Conservation (phyloP, 2,329 filamentous ascomycete species). For the Cercospora brassicicola region DNA sequence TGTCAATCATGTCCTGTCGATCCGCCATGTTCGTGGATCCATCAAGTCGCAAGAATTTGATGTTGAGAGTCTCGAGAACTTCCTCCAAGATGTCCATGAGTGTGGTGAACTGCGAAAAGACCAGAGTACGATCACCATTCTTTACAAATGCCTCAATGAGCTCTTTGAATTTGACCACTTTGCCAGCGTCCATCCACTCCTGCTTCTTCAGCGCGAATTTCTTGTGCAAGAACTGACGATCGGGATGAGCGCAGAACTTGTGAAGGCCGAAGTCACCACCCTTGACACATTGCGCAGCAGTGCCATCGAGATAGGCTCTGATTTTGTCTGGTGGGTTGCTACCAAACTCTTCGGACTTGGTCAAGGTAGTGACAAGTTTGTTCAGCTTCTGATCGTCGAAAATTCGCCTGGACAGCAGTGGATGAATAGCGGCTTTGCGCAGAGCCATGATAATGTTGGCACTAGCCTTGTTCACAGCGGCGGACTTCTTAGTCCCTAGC, state of each 20-base stretch:
- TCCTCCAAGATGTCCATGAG: constrained; percentile 87
- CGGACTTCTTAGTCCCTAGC: constrained; percentile 56
- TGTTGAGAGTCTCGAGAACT: constrained; percentile 69
- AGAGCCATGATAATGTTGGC: constrained; percentile 72
- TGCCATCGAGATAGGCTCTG: constrained; percentile 67
- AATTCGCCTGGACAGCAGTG: constrained; percentile 77
- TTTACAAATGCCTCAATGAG: constrained; percentile 71
- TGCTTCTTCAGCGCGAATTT: constrained; percentile 60
- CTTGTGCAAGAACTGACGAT: constrained; percentile 52
- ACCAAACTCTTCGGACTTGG: constrained; percentile 37
- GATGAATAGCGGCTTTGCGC: constrained; percentile 88
- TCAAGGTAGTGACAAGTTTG: constrained; percentile 59
- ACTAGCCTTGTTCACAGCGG: constrained; percentile 21
- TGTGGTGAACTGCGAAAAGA: constrained; percentile 92
- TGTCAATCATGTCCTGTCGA: constrained; percentile 83
- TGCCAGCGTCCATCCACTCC: constrained; percentile 71
- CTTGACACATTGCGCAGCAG: constrained; percentile 64
- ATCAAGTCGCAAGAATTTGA: constrained; percentile 82
- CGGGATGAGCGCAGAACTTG: constrained; percentile 52
- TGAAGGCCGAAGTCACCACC: constrained; percentile 73
- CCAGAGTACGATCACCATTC: constrained; percentile 81
- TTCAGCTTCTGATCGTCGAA: constrained; percentile 74
- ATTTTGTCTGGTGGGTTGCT: constrained; percentile 38
- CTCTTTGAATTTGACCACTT: constrained; percentile 76
- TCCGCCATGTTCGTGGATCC: constrained; percentile 78